Percentiles rank a stretch among this genome's conserved stretches.
phyloP scores from a whole-genome alignment of 139 green algal species.

The Chlamydomonas sp. region DNA sequence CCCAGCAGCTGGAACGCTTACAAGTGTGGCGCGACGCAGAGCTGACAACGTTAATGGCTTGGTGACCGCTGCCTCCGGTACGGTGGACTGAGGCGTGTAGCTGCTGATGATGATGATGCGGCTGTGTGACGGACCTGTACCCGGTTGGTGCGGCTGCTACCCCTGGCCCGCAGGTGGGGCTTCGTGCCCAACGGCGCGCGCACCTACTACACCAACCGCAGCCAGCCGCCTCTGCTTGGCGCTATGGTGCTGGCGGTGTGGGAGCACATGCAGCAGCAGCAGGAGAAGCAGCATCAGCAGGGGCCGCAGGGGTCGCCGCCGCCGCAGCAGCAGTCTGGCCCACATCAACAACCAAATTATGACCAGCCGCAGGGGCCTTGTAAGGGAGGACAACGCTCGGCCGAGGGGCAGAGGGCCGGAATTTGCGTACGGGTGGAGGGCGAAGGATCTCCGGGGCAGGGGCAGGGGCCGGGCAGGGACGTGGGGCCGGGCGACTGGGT shows the following conservation, averaged over 20 bases:
- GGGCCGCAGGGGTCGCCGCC: neutral
- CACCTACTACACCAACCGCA: slow-evolving; percentile 95
- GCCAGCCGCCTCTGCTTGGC: slow-evolving; percentile 90
- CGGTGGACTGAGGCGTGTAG: no score
- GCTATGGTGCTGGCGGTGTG: slow-evolving; percentile 59
- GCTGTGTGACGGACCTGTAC: neutral
- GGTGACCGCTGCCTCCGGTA: neutral
- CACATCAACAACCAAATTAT: neutral
- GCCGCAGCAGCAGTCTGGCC: neutral
- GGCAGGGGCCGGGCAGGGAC: no score
- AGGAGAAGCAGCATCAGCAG: neutral
- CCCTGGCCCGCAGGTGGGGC: slow-evolving; percentile 71
- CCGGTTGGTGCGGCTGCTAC: slow-evolving; percentile 37
- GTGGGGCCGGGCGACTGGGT: no score
- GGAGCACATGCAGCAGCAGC: neutral
- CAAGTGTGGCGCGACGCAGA: no score
- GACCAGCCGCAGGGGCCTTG: neutral
- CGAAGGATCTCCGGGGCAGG: no score
- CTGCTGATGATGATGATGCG: neutral
- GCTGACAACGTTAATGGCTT: no score
- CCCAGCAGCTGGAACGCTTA: no score
- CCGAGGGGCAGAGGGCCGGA: no score
- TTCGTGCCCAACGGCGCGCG: slow-evolving; percentile 92
- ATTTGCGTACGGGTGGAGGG: no score
- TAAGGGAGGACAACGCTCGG: no score